Percentiles rank a stretch among this genome's conserved stretches.
Conservation (phyloP, 2,329 filamentous ascomycete species). For the Exserohilum rostratum region DNA sequence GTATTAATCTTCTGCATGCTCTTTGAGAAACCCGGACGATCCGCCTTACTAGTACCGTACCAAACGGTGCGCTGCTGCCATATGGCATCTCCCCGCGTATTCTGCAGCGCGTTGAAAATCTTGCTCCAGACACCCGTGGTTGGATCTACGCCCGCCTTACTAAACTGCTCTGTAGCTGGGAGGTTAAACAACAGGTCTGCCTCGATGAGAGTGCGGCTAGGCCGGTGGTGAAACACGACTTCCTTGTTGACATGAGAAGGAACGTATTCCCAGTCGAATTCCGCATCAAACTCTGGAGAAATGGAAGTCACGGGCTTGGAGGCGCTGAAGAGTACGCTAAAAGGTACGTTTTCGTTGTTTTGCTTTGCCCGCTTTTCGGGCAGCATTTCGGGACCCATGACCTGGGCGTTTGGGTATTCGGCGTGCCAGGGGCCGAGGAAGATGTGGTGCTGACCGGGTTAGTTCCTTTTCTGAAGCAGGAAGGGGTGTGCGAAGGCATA, state of each 20-base stretch:
- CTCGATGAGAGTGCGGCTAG: conserved; percentile 78
- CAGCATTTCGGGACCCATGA: conserved; percentile 83
- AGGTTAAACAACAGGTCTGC: conserved; percentile 93
- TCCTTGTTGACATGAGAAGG: conserved; percentile 82
- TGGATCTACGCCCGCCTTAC: conserved; percentile 60
- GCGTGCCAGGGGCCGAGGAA: conserved; percentile 85
- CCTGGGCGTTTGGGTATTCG: conserved; percentile 76
- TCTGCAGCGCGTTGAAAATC: conserved; percentile 63
- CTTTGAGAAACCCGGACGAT: conserved; percentile 72
- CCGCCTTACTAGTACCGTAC: conserved; percentile 68
- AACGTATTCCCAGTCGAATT: conserved; percentile 86
- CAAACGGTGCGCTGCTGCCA: conserved; percentile 83
- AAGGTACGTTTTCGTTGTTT: conserved; percentile 64
- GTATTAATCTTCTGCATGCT: conserved; percentile 70
- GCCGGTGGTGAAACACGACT: conserved; percentile 83
- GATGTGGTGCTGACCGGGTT: conserved; percentile 75
- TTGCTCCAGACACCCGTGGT: conserved; percentile 65
- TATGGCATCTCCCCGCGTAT: conserved; percentile 62
- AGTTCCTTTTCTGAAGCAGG: neutral
- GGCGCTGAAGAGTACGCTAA: conserved; percentile 66
- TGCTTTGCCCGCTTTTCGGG: conserved; percentile 77
- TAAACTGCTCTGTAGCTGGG: conserved; percentile 82
- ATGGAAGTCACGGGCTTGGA: conserved; percentile 57
- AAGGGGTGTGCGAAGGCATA: no score
- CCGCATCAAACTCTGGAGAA: conserved; percentile 78